Evolutionary conservation across 2,329 filamentous ascomycete species (phyloP), one percentile per base, ranked within the genome.

Genomic region (Bertia moriformis): DNA sequence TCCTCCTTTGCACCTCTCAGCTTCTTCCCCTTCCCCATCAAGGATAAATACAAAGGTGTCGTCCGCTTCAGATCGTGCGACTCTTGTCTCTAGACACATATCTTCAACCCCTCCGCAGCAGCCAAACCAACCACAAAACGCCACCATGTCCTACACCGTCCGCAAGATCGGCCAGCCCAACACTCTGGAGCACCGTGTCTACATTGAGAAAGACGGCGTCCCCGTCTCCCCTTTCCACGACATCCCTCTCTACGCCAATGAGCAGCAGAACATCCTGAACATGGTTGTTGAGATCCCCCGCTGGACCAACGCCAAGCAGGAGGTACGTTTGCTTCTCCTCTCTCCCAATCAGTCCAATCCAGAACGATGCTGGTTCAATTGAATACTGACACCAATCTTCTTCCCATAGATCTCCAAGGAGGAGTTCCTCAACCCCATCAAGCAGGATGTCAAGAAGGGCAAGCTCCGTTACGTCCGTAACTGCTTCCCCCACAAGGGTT

Each of bases 151-250:
- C 17, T 35, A 35, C 32, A 35, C 32, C 32, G 32, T 35, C 15
- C 32, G 32, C 32, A 35, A 35, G 32, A 35, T 35, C 32, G 32
- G 10, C 15, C 32, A 35, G 32, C 12, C 32, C 15, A 12, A 35
- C 32, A 35, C 32, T 7, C 32, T 35, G 32, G 32, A 35, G 32
- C 32, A 35, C 32, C 54, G 60, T 13, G 44, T 62, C 1, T 62
- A 59, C 57, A 44, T 62, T 7, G 56, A 61, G 29, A 54, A 56
- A 37, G 48, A 61, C 20, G 60, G 59, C 4, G 44, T 58, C 13
- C 57, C 58, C 3, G 57, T 62, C 27, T 62, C 60, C 0, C 56
- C 55, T 44, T 62, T 60, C 59, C 60, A 63, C 37, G 60, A 63
- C 42, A 49, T 63, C 19, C 60, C 60, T 1, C 40, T 60, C 4